These are phyloP conservation scores for Gaeumannomyces sp. DNA, from an alignment of 2,329 filamentous ascomycete species.

Conservation along the genomic window DNA sequence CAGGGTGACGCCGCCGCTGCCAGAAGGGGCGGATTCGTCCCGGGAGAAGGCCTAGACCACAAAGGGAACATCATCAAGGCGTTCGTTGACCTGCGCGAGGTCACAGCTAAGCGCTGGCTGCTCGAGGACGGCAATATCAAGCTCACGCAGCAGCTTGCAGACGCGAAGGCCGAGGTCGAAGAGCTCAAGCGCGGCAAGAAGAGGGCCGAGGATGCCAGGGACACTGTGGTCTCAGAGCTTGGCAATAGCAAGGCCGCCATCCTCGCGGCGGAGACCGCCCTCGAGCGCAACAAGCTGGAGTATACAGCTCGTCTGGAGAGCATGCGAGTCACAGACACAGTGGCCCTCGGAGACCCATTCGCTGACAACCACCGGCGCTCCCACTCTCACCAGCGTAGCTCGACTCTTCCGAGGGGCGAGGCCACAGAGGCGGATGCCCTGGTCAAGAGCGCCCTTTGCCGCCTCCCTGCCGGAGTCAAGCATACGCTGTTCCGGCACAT, in stretches of 20 bases:
- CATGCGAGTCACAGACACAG: too few species aligned
- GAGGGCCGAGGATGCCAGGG: neutral
- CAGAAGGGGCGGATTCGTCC: neutral
- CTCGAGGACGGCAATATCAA: neutral
- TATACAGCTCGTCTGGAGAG: neutral
- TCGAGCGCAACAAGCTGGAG: conserved; percentile 5
- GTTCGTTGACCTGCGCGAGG: neutral
- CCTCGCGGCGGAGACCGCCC: conserved; percentile 1
- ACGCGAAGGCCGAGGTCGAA: neutral
- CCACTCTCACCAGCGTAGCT: neutral
- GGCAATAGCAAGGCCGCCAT: conserved; percentile 6
- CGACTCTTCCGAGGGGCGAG: too few species aligned
- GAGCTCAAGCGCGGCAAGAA: conserved; percentile 1
- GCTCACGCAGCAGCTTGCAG: neutral
- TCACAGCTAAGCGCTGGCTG: neutral
- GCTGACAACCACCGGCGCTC: too few species aligned
- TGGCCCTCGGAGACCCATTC: neutral
- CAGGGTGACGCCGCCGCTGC: neutral
- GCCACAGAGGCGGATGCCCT: too few species aligned
- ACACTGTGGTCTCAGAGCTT: conserved; percentile 7
- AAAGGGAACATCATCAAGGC: neutral
- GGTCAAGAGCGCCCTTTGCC: too few species aligned
- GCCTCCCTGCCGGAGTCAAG: too few species aligned
- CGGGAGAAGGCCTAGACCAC: neutral
- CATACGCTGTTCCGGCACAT: too few species aligned